Evolutionary conservation across 1,284 basidiomycete species (phyloP), one percentile per base, ranked within the genome.

Genomic region (Wolfiporia cocos): DNA sequence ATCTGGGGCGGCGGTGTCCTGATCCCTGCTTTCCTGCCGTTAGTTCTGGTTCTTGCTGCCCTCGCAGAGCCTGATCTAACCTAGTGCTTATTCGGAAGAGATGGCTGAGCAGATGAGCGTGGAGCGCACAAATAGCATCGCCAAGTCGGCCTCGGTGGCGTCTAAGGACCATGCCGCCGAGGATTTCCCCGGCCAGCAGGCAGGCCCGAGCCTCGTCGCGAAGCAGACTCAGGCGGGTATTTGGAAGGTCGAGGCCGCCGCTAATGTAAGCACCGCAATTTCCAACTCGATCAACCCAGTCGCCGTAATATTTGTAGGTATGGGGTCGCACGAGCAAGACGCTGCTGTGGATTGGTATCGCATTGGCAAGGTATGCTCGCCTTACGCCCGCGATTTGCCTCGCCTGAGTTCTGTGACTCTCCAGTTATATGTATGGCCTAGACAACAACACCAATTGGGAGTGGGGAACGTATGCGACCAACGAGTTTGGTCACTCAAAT

Each of bases 381-480:
- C 10, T 33, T 10, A 2, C 5, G 14, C 15, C 18, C 12, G 17
- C 21, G 18, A 21, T 3, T 5, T 28, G 15, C 23, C 36, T 24
- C 5, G 15, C 23, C 36, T 24, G 5, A 23, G n/a, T 9, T 10
- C 6, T 28, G 23, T 19, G 36, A n/a, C 12, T 6, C 7, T 15
- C 2, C 30, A 40, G 38, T 14, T 40, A 40, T 29, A 40, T 40
- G 38, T 40, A 40, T 22, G 38, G 38, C 21, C 22, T 40, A 15
- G 38, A 40, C 31, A 40, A 40, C 30, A 40, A 33, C 14, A 40
- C 38, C n/a, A 40, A 31, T 21, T 40, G 38, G 38, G 38, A 40
- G 30, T 33, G 29, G 12, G 30, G 38, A 7, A 40, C 38, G 20
- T 40, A 40, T 9, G 38, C 38, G 10, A 22, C 38, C 14, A 40